These are phyloP conservation scores for Globisporangium irregulare DNA, from an alignment of 352 stramenopile species.

Conservation along the genomic window DNA sequence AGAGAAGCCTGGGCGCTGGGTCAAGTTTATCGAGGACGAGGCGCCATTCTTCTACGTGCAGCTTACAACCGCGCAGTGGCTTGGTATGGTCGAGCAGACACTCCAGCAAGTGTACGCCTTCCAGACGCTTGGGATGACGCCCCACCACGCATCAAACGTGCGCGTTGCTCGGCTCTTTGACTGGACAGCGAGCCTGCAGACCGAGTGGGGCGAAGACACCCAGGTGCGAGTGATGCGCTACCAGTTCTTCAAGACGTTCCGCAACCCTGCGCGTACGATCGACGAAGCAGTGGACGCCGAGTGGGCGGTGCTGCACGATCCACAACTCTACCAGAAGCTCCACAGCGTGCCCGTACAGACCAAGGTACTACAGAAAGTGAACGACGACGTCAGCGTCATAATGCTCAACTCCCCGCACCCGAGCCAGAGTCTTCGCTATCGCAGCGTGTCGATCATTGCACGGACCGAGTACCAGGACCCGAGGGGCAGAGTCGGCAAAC, in stretches of 20 bases:
- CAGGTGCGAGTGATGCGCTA: constrained; percentile 6
- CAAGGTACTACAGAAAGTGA: neutral
- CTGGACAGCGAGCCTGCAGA: constrained; percentile 1
- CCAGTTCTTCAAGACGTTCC: constrained; percentile 7
- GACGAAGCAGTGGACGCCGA: constrained; percentile 3
- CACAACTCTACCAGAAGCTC: constrained; percentile 1
- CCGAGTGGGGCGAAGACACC: neutral
- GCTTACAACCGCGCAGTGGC: neutral
- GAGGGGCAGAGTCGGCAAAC: neutral
- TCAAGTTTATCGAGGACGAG: neutral
- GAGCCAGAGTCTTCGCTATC: neutral
- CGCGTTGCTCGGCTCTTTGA: neutral
- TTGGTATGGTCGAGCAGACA: neutral
- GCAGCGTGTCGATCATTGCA: constrained; percentile 2
- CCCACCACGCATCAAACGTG: neutral
- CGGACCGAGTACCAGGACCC: neutral
- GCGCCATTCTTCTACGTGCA: constrained; percentile 5
- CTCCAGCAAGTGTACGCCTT: constrained; percentile 3
- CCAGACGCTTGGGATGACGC: neutral
- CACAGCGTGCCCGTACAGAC: neutral
- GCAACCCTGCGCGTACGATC: neutral
- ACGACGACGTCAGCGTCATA: neutral
- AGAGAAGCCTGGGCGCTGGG: neutral
- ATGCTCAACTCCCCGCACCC: constrained; percentile 2
- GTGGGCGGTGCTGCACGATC: constrained; percentile 5